Percentiles rank a stretch among this genome's conserved stretches.
These are phyloP conservation scores for Neoboletus subvelutipes DNA, from an alignment of 768 basidiomycete species.

Conservation along the genomic window DNA sequence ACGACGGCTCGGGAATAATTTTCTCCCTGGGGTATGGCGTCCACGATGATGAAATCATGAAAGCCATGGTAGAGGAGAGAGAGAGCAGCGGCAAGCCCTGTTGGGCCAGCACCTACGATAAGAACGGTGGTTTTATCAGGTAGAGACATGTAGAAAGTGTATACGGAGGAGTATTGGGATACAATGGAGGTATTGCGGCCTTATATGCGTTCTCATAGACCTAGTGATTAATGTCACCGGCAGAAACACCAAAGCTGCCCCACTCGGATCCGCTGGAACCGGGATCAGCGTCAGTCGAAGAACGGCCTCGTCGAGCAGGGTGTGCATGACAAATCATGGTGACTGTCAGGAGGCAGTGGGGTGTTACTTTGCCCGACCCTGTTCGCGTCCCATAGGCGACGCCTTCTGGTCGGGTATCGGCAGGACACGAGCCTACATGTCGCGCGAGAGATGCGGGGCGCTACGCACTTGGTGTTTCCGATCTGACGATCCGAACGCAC, in stretches of 20 bases:
- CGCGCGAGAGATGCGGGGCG: no score
- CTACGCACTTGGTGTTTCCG: no score
- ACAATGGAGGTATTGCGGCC: no score
- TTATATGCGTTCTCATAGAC: constrained; percentile 1
- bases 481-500: no score
- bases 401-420: no score
- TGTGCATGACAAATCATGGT: not conserved
- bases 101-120: constrained; percentile 51
- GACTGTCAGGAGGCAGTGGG: not conserved
- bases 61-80: constrained; percentile 43
- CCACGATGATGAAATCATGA: constrained; percentile 44
- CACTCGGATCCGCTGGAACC: not conserved
- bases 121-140: constrained; percentile 42
- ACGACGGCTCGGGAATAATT: constrained; percentile 45
- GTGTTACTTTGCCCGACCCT: not conserved
- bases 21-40: constrained; percentile 33
- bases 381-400: not conserved
- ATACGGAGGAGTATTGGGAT: not conserved
- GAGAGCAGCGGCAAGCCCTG: constrained; percentile 47
- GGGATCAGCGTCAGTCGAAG: not conserved
- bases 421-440: no score
- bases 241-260: not conserved
- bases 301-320: not conserved
- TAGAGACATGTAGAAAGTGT: constrained; percentile 20
- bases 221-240: not conserved